phyloP scores from a whole-genome alignment of 2,329 filamentous ascomycete genomes.

The Fusarium agapanthi region DNA sequence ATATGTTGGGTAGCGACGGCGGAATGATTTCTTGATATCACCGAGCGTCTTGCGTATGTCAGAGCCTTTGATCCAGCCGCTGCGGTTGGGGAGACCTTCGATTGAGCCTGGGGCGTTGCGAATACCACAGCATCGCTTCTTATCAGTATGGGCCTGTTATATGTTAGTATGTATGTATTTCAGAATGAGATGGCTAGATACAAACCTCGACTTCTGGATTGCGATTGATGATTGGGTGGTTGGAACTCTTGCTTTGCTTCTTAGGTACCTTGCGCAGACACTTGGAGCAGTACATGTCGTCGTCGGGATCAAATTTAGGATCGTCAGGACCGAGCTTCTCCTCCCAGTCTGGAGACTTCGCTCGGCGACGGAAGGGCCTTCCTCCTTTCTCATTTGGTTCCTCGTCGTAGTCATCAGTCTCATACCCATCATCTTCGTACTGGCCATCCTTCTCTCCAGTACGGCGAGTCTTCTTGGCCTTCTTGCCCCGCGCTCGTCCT shows the following conservation, averaged over 20 bases:
- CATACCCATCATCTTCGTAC: slow-evolving; percentile 7
- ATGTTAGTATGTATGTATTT: background rate
- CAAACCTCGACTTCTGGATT: slow-evolving; percentile 35
- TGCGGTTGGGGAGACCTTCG: slow-evolving; percentile 44
- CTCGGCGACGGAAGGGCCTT: slow-evolving; percentile 1
- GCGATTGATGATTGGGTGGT: slow-evolving; percentile 16
- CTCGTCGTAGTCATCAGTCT: slow-evolving; percentile 6
- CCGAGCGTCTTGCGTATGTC: slow-evolving; percentile 26
- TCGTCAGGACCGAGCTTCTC: slow-evolving; percentile 35
- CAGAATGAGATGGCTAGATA: background rate
- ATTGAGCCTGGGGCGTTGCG: slow-evolving; percentile 32
- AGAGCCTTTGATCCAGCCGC: slow-evolving; percentile 43
- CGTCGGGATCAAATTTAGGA: slow-evolving; percentile 37
- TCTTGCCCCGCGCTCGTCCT: slow-evolving; percentile 2
- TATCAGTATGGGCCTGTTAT: slow-evolving; percentile 32
- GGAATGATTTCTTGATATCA: slow-evolving; percentile 39
- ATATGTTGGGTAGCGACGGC: slow-evolving; percentile 39
- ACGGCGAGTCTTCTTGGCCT: background rate
- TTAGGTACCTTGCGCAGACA: slow-evolving; percentile 45
- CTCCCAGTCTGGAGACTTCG: slow-evolving; percentile 41
- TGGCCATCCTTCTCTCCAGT: background rate
- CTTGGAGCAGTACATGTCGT: slow-evolving; percentile 47
- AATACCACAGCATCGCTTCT: slow-evolving; percentile 40
- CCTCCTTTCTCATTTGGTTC: background rate
- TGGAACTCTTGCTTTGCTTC: slow-evolving; percentile 29